phyloP scores from a whole-genome alignment of 1,139 yeast species.

The Citeromyces siamensis region DNA sequence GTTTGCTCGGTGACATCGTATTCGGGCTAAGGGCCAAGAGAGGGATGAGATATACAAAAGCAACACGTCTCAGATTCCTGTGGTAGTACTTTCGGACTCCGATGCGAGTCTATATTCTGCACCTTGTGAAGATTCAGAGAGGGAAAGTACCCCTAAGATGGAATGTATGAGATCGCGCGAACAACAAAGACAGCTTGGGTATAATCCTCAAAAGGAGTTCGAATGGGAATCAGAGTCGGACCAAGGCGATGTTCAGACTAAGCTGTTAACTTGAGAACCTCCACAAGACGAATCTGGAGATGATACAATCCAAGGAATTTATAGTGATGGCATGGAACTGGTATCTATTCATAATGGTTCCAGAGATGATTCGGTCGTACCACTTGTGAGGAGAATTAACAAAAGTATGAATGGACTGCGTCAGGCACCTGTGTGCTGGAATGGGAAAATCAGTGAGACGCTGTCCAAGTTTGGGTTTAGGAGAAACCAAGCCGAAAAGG shows the following conservation, averaged over 20 bases:
- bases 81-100: not conserved
- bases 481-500: too few relatives aligned
- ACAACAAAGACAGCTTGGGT: too few relatives aligned
- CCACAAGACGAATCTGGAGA: not conserved
- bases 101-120: not conserved
- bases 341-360: conserved; percentile 1
- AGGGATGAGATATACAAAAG: not conserved
- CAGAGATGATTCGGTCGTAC: conserved; percentile 1
- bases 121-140: not conserved
- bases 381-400: not conserved
- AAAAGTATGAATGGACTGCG: too few relatives aligned
- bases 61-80: not conserved
- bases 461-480: too few relatives aligned
- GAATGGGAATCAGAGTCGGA: conserved; percentile 1
- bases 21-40: conserved; percentile 2
- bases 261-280: not conserved
- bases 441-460: too few relatives aligned
- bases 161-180: too few relatives aligned
- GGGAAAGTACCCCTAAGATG: not conserved
- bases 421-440: too few relatives aligned
- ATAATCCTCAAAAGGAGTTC: not conserved
- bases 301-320: not conserved
- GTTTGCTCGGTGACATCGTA: not conserved
- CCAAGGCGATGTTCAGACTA: not conserved
- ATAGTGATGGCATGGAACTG: not conserved